A percentile compares a stretch with the other conserved stretches of the same genome.
Evolutionary conservation across 371 early-diverging fungal genomes (phyloP).

Genomic region (Nematocida homosporus): DNA sequence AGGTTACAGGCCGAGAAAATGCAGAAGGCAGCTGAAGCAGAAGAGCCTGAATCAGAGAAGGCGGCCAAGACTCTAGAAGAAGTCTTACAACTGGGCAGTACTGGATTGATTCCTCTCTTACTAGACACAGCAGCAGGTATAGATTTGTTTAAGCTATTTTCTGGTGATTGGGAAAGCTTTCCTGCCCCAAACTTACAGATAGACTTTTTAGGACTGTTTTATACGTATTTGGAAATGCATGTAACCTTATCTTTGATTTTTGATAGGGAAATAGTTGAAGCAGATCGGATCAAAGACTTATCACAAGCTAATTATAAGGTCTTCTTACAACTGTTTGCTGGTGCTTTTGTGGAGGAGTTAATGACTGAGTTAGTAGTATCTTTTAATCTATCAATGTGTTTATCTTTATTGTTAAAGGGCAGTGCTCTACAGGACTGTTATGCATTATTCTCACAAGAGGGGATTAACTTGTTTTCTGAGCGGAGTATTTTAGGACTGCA

Average conservation of each 20-base stretch:
- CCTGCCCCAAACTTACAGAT: constrained; percentile 34
- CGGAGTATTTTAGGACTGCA: constrained; percentile 39
- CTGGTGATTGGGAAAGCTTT: constrained; percentile 43
- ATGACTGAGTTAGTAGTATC: constrained; percentile 42
- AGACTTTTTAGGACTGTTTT: constrained; percentile 35
- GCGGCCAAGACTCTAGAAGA: constrained; percentile 1
- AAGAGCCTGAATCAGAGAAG: neutral
- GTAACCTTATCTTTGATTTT: neutral
- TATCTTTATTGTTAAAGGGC: constrained; percentile 29
- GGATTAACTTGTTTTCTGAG: constrained; percentile 20
- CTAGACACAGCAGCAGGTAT: neutral
- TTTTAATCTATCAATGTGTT: constrained; percentile 29
- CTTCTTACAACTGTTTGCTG: constrained; percentile 22
- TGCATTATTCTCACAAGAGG: constrained; percentile 49
- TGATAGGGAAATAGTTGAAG: neutral
- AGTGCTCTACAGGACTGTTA: constrained; percentile 27
- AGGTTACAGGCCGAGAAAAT: constrained; percentile 4
- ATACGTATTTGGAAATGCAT: constrained; percentile 20
- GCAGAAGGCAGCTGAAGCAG: constrained; percentile 20
- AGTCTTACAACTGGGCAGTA: constrained; percentile 2
- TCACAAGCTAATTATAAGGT: constrained; percentile 11
- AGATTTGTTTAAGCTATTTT: constrained; percentile 17
- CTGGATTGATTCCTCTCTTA: neutral
- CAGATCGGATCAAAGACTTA: neutral
- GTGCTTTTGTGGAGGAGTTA: constrained; percentile 27